Percentiles rank a stretch among this genome's conserved stretches.
phyloP scores from a whole-genome alignment of 129 eudicot genomes.

The Lactuca sativa region DNA sequence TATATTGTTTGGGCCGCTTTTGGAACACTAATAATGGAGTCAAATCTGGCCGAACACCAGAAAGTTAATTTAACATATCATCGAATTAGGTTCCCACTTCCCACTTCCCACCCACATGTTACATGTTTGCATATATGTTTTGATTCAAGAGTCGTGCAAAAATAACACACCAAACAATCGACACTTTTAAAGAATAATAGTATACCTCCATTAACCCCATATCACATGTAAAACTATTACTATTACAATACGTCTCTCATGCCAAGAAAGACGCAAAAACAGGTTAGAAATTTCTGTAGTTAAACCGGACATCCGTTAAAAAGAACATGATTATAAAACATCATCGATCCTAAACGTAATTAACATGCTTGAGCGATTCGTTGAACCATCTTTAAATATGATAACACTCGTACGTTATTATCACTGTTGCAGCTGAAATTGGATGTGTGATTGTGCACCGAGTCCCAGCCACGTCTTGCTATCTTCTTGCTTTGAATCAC shows the following conservation, averaged over 20 bases:
- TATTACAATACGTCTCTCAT: constrained; percentile 32
- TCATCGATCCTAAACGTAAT: constrained; percentile 10
- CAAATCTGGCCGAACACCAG: constrained; percentile 24
- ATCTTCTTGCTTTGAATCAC: constrained; percentile 41
- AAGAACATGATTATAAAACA: not conserved
- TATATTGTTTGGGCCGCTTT: constrained; percentile 18
- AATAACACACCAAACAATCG: constrained; percentile 1
- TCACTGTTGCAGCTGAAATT: not conserved
- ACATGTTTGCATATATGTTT: constrained; percentile 22
- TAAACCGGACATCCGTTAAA: constrained; percentile 29
- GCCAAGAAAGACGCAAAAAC: constrained; percentile 31
- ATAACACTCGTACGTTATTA: not conserved
- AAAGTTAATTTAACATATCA: not conserved
- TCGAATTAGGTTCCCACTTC: not conserved
- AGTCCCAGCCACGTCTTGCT: constrained; percentile 63
- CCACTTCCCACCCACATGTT: constrained; percentile 20
- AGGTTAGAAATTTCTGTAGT: constrained; percentile 28
- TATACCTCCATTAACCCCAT: constrained; percentile 29
- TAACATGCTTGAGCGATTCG: not conserved
- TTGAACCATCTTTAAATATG: not conserved
- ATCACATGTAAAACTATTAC: constrained; percentile 12
- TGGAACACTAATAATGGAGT: not conserved
- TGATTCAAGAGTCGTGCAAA: not conserved
- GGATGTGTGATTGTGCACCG: constrained; percentile 37
- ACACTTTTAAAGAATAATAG: constrained; percentile 6